These are phyloP conservation scores for Aureobasidium zeae DNA, from an alignment of 2,329 filamentous ascomycete species.

Conservation along the genomic window DNA sequence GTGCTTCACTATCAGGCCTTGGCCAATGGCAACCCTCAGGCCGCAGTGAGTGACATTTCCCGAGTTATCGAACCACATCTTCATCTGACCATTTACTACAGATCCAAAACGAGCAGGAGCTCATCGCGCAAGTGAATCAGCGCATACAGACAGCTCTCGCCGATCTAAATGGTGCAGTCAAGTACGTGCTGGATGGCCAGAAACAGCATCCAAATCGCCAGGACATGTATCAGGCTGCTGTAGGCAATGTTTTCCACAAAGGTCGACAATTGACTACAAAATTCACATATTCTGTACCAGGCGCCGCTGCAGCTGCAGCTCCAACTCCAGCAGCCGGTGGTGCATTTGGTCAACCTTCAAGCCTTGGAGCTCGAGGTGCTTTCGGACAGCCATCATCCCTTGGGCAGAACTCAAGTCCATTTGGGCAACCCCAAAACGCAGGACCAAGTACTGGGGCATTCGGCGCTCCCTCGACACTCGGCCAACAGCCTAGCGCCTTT, in stretches of 20 bases:
- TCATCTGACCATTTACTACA: conserved; percentile 1
- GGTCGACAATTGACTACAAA: conserved; percentile 22
- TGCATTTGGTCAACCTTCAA: conserved; percentile 17
- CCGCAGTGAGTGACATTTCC: conserved; percentile 36
- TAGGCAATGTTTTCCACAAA: conserved; percentile 6
- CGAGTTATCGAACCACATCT: background rate
- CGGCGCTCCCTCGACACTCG: conserved; percentile 3
- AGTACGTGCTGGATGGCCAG: conserved; percentile 56
- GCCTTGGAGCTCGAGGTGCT: background rate
- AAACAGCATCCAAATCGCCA: conserved; percentile 67
- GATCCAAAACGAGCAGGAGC: conserved; percentile 48
- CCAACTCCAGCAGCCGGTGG: background rate
- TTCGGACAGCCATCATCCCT: conserved; percentile 16
- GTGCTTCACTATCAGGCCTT: conserved; percentile 58
- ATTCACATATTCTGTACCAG: conserved; percentile 23
- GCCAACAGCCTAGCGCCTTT: conserved; percentile 21
- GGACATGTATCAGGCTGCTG: conserved; percentile 48
- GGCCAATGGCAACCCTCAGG: conserved; percentile 50
- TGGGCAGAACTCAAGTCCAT: conserved; percentile 6
- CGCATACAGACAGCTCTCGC: conserved; percentile 64
- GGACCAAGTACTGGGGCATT: conserved; percentile 1
- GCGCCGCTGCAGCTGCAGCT: background rate
- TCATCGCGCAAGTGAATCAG: conserved; percentile 56
- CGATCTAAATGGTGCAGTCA: conserved; percentile 62
- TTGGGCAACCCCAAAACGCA: conserved; percentile 8